Conservation (phyloP, 345 rosid genomes). For the thale cress (Arabidopsis thaliana) region TAIR10.1 NC_003070.9:17491501-17492000, state of each 20-base stretch:
- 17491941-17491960: conserved; percentile 35
- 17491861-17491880: conserved; percentile 33
- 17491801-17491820: conserved; percentile 5
- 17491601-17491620: conserved; percentile 23
- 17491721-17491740: conserved; percentile 5
- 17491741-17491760: not conserved
- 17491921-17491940: conserved; percentile 28
- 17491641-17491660: conserved; percentile 3
- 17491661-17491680: conserved; percentile 3
- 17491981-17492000: not conserved
- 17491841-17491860: conserved; percentile 12
- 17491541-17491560: not conserved
- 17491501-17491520: not conserved
- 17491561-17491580: too few species aligned
- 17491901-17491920: conserved; percentile 27
- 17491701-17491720: conserved; percentile 6
- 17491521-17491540: conserved; percentile 6
- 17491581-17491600: not conserved
- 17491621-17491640: not conserved
- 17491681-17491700: conserved; percentile 9
- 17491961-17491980: not conserved
- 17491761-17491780: conserved; percentile 13
- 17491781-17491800: conserved; percentile 13
- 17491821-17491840: not conserved
- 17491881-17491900: conserved; percentile 19